These are phyloP conservation scores for Patellifolia procumbens DNA, from an alignment of 179 eudicot species.

Conservation along the genomic window DNA sequence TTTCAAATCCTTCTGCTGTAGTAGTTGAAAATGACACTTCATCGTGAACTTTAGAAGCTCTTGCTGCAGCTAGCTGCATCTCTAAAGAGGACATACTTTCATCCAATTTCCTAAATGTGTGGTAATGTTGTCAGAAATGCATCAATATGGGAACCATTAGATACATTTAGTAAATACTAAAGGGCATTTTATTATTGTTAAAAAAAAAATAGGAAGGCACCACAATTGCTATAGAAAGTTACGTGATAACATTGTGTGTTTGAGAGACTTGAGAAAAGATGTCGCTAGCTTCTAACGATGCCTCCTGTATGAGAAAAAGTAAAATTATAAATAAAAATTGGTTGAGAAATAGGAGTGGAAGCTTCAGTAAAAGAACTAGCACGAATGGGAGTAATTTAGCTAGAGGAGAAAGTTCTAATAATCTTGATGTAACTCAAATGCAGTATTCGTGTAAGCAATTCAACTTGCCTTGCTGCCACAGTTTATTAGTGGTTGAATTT, in stretches of 20 bases:
- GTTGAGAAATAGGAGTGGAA: no score
- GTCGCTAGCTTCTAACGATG: constrained; percentile 27
- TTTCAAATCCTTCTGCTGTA: constrained; percentile 20
- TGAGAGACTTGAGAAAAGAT: constrained; percentile 53
- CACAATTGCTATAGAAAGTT: constrained; percentile 28
- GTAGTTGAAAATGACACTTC: constrained; percentile 27
- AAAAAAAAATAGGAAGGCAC: not conserved
- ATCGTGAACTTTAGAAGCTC: constrained; percentile 44
- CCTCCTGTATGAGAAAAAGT: constrained; percentile 31
- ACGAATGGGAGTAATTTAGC: no score
- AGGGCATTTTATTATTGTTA: not conserved
- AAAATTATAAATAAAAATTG: not conserved
- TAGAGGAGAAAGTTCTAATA: no score
- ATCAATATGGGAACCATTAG: not conserved
- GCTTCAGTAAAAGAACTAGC: no score
- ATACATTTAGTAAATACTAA: not conserved
- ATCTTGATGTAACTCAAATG: no score
- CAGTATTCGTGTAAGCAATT: not conserved
- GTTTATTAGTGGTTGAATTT: constrained; percentile 37
- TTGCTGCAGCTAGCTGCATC: constrained; percentile 61
- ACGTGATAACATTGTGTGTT: constrained; percentile 57
- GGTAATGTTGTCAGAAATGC: not conserved
- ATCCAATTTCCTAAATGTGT: constrained; percentile 52
- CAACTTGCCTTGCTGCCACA: constrained; percentile 61
- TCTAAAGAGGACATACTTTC: constrained; percentile 68